Evolutionary conservation across 2,329 filamentous ascomycete species (phyloP).

Genomic region (Hypoxylon sp.): DNA sequence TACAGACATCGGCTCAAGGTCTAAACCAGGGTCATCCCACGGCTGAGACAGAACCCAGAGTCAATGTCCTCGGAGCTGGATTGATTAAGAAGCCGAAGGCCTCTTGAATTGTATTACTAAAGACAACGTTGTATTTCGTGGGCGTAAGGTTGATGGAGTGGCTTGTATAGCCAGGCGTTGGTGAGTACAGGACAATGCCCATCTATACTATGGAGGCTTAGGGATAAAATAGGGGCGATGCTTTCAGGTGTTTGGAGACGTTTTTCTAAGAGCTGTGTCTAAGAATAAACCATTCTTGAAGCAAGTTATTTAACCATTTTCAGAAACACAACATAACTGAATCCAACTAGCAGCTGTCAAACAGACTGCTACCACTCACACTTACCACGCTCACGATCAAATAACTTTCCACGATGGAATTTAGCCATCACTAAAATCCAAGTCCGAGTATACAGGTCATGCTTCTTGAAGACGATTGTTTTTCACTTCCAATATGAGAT

Average conservation of each 20-base stretch:
- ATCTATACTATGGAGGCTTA: background rate
- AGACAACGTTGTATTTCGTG: background rate
- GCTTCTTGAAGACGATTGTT: background rate
- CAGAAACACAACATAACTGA: background rate
- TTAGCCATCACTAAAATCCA: background rate
- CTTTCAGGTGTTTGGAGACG: background rate
- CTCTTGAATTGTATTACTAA: constrained; percentile 23
- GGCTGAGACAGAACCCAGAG: constrained; percentile 36
- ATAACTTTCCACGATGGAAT: background rate
- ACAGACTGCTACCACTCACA: background rate
- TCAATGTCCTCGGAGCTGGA: constrained; percentile 66
- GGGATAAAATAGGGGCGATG: constrained; percentile 5
- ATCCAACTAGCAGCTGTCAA: background rate
- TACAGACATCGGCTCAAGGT: constrained; percentile 31
- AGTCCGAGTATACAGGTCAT: background rate
- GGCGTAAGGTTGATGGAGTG: constrained; percentile 13
- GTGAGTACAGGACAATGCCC: background rate
- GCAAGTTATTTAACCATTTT: background rate
- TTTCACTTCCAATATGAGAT: background rate
- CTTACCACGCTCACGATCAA: background rate
- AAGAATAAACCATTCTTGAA: background rate
- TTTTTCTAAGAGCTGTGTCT: background rate
- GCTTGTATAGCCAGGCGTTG: constrained; percentile 21
- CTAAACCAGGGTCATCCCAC: constrained; percentile 15
- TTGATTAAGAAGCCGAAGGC: constrained; percentile 70